Evolutionary conservation across 495 filamentous ascomycete genomes (phyloP), one percentile per base, ranked within the genome.

Genomic region (Penicillium robsamsonii): DNA sequence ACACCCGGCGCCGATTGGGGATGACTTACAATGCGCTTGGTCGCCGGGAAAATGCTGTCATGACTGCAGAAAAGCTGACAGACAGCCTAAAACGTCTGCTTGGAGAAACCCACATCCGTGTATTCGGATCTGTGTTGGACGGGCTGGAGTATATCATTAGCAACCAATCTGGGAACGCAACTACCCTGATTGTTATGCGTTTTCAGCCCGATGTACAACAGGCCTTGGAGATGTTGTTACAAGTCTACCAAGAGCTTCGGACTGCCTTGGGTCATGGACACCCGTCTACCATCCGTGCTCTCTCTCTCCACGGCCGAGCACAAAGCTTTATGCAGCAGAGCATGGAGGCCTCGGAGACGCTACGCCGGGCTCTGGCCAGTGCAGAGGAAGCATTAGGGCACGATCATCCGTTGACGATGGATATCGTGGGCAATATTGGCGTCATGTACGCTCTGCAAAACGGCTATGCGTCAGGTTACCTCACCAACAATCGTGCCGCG

Each of bases 301-400:
- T 72, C 35, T 60, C 57, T 12, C 55, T 75, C 2, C 50, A 62
- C 9, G 70, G 69, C 1, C 58, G 56, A 25, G 62, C 53, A 5
- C 56, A 69, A 17, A 62, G 58, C 5, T 56, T 65, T 17, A 56
- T 64, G 11, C 51, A 67, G 6, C 53, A 61, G 42, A 58, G 40
- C 5, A 50, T 64, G 17, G 53, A 57, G 17, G 59, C 70, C 0
- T 72, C 68, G 1, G 72, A 75, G 48, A 70, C 68, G 1, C 55
- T 73, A 8, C 70, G 72, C 0, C 70, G 70, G 7, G 72, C 67
- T 7, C 64, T 75, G 1, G 58, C 70, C n/a, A 65, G 57, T 10
- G 63, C 67, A 2, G 72, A 75, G 25, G 70, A 75, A 46, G 42
- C 54, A 0, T 46, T 73, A 0, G 72, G 72, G 0, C 56, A 64